These are phyloP conservation scores for Diaporthe vaccinii DNA, from an alignment of 2,329 filamentous ascomycete species.

Conservation along the genomic window DNA sequence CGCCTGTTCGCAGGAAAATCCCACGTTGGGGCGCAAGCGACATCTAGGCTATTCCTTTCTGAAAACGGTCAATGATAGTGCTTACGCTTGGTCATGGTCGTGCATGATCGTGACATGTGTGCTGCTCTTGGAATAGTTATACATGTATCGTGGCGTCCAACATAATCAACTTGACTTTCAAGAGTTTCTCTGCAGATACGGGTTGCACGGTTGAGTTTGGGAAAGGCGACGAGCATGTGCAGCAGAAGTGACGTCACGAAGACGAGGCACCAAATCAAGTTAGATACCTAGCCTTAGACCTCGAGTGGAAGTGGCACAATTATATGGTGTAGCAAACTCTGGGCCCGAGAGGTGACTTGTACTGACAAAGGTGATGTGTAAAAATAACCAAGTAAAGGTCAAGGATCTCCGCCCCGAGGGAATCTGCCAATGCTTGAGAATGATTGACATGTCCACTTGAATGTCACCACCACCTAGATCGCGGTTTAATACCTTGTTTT, in stretches of 20 bases:
- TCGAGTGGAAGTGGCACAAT: background rate
- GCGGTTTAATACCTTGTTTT: too few relatives aligned
- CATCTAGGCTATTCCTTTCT: background rate
- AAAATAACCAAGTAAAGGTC: too few relatives aligned
- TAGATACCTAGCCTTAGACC: background rate
- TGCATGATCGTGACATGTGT: background rate
- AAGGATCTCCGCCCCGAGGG: too few relatives aligned
- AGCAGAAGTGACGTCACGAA: conserved; percentile 17
- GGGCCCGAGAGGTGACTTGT: background rate
- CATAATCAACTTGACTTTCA: background rate
- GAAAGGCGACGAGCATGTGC: background rate
- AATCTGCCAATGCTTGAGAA: too few relatives aligned
- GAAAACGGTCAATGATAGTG: background rate
- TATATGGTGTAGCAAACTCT: background rate
- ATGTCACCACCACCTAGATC: too few relatives aligned
- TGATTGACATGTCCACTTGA: too few relatives aligned
- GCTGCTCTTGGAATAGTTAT: background rate
- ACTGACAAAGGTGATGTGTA: too few relatives aligned
- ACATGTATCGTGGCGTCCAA: background rate
- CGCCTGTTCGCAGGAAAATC: background rate
- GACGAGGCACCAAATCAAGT: background rate
- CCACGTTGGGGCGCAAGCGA: background rate
- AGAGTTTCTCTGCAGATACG: background rate
- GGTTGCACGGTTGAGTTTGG: background rate
- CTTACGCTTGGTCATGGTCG: background rate